Base-by-base conservation (phyloP, 2,329 filamentous ascomycete species). In the Aspergillus sp. region DNA sequence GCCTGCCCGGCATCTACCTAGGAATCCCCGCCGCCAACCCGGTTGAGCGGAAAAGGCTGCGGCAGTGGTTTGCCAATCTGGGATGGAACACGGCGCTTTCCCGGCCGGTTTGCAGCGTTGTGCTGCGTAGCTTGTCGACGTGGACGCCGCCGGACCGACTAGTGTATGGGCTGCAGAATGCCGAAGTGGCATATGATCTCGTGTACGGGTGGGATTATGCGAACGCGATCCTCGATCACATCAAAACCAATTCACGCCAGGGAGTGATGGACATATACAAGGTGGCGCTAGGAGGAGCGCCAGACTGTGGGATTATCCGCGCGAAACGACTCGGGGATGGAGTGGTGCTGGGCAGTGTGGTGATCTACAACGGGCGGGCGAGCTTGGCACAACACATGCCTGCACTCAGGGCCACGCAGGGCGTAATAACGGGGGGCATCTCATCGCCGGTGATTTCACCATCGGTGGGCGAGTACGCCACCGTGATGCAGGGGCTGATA, bases 61-160 rank as follows among this genome's bases (percentile, higher is more conserved):
- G 81, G n/a, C 77, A 79, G 37, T 97, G 90, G 90, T 95, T 96
- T 63, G 81, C 84, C n/a, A 88, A 85, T 51, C 78, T 90, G 37
- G 90, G 91, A 10, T 96, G 90, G 90, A 90, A 94, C 57, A 85
- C 78, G 2, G 75, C 79, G 0, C 70, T 82, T 5, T 81, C 81
- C 2, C 74, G 78, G 8, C 72, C 80, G 0, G 76, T 86, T 0
- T 84, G 79, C 56, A 90, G 85, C 61, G 83, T 94, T 76, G 71
- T 83, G 3, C 84, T 93, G 39, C 77, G 79, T 31, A 85, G 89
- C 53, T 70, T 94, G n/a, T 66, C 74, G 26, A 77, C 75, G 9
- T 95, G 89, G 89, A 70, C 74, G 5, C 81, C 86, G 6, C 88
- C 89, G 0, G 84, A 90, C 33, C 87, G 87, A 1, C 78, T 95